Evolutionary conservation across 2,329 filamentous ascomycete genomes (phyloP).

Genomic region (Tolypocladium pustulatum): DNA sequence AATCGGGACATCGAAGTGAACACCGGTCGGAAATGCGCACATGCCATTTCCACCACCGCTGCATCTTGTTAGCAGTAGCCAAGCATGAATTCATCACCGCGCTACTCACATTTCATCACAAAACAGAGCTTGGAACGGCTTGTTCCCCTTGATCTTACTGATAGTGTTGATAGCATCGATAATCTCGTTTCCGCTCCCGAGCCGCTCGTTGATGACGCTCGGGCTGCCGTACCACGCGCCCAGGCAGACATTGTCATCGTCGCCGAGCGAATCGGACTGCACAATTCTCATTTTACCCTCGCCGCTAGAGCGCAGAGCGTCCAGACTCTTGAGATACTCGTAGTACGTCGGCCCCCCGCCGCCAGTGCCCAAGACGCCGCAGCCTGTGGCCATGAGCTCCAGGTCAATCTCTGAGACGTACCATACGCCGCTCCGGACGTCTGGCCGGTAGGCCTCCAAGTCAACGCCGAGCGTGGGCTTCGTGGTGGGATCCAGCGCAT

Average conservation of each 20-base stretch:
- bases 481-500: conserved; percentile 17
- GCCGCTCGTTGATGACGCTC: conserved; percentile 27
- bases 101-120: conserved; percentile 26
- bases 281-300: conserved; percentile 28
- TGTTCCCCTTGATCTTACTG: conserved; percentile 18
- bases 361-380: conserved; percentile 25
- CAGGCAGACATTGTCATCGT: conserved; percentile 28
- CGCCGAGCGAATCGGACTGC: conserved; percentile 22
- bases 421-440: conserved; percentile 20
- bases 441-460: conserved; percentile 17
- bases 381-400: conserved; percentile 24
- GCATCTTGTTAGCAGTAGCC: not conserved
- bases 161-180: conserved; percentile 24
- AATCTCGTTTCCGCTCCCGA: conserved; percentile 25
- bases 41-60: conserved; percentile 29
- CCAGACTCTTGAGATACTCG: conserved; percentile 33
- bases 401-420: conserved; percentile 25
- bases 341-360: conserved; percentile 26
- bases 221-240: conserved; percentile 35
- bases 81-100: fast-evolving
- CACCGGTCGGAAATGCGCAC: conserved; percentile 19
- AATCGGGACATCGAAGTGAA: conserved; percentile 24
- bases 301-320: conserved; percentile 21
- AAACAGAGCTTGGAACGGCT: conserved; percentile 21
- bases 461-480: conserved; percentile 20